Conservation (phyloP, 371 early-diverging fungal genomes). For the Zychaea mexicana region DNA sequence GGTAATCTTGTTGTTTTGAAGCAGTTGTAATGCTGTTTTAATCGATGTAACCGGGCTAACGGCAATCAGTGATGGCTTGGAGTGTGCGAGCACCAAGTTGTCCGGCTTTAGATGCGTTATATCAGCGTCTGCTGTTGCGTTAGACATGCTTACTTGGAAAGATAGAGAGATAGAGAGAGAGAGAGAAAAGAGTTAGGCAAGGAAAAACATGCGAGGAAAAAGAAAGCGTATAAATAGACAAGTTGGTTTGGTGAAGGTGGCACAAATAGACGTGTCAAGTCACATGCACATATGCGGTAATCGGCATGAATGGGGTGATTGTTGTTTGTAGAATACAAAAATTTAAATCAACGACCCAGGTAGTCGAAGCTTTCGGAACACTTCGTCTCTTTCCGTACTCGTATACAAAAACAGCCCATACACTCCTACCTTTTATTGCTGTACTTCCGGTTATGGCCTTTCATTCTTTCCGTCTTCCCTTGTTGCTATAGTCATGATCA, state of each 20-base stretch:
- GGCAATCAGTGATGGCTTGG: slow-evolving; percentile 46
- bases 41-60: slow-evolving; percentile 53
- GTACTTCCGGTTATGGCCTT: too few species aligned
- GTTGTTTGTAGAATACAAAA: too few species aligned
- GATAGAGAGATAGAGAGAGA: not conserved
- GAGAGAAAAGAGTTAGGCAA: not conserved
- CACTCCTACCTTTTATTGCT: too few species aligned
- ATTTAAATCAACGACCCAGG: too few species aligned
- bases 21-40: slow-evolving; percentile 46
- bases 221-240: not conserved
- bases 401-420: too few species aligned
- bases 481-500: too few species aligned
- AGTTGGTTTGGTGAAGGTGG: not conserved
- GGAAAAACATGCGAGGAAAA: not conserved
- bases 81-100: slow-evolving; percentile 36
- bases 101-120: slow-evolving; percentile 37
- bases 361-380: too few species aligned
- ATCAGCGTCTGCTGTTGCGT: not conserved
- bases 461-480: too few species aligned
- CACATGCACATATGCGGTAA: too few species aligned
- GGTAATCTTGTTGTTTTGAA: slow-evolving; percentile 50
- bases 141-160: not conserved
- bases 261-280: not conserved
- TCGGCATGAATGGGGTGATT: not conserved
- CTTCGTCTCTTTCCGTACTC: too few species aligned